Conservation (phyloP, 2,329 filamentous ascomycete genomes). For the Balansia obtecta region DNA sequence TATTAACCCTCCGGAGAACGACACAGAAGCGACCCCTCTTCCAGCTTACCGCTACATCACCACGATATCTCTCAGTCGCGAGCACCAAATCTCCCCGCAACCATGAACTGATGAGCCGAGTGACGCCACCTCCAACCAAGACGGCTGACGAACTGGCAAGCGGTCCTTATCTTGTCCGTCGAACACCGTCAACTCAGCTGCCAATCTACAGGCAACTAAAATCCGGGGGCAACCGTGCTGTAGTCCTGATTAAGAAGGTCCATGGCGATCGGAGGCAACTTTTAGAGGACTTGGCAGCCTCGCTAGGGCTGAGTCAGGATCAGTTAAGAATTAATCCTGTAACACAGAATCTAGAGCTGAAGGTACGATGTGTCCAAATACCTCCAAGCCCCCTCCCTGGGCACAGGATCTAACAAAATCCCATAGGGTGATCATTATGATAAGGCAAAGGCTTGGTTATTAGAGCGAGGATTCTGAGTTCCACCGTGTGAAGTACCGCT, state of each 20-base stretch:
- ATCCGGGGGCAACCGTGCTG: constrained; percentile 60
- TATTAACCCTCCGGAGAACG: constrained; percentile 4
- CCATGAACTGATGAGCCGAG: constrained; percentile 14
- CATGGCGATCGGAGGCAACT: constrained; percentile 59
- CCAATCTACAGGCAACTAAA: constrained; percentile 67
- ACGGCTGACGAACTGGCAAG: constrained; percentile 17
- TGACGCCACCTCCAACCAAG: constrained; percentile 18
- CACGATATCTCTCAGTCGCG: constrained; percentile 4
- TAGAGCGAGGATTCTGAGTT: constrained; percentile 22
- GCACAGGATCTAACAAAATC: constrained; percentile 1
- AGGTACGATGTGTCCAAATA: constrained; percentile 34
- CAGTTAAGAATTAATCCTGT: constrained; percentile 43
- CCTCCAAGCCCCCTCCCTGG: not conserved
- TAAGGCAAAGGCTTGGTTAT: constrained; percentile 19
- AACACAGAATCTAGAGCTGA: constrained; percentile 65
- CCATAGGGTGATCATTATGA: constrained; percentile 22
- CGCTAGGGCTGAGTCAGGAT: constrained; percentile 42
- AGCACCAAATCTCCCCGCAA: constrained; percentile 10
- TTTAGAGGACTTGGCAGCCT: constrained; percentile 47
- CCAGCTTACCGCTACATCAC: constrained; percentile 11
- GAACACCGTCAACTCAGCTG: constrained; percentile 58
- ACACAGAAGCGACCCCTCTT: constrained; percentile 9
- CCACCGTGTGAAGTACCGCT: not conserved
- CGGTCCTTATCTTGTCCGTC: constrained; percentile 54
- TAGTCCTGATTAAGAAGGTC: constrained; percentile 68